Conservation (phyloP, 2,329 filamentous ascomycete genomes). For the Microdochium nivale region DNA sequence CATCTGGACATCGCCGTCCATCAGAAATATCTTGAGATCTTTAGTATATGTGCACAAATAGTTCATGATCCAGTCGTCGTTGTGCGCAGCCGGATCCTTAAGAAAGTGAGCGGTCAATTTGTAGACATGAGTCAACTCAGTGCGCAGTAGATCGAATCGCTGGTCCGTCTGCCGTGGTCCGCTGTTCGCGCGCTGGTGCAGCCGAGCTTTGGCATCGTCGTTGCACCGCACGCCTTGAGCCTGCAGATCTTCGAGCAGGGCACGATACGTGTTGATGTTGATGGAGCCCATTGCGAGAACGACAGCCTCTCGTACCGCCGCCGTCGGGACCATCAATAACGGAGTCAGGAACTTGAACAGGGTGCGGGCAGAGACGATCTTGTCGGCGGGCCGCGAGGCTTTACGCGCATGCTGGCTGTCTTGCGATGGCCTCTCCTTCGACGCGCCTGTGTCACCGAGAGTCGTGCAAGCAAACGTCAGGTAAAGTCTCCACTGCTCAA, state of each 20-base stretch:
- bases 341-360: slow-evolving; percentile 90
- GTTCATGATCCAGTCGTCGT: slow-evolving; percentile 82
- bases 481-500: slow-evolving; percentile 98
- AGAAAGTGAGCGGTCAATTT: slow-evolving; percentile 88
- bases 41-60: slow-evolving; percentile 87
- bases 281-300: slow-evolving; percentile 90
- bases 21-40: slow-evolving; percentile 87
- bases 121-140: slow-evolving; percentile 94
- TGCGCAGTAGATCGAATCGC: slow-evolving; percentile 71
- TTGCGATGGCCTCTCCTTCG: slow-evolving; percentile 45
- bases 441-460: slow-evolving; percentile 69
- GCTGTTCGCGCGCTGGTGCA: slow-evolving; percentile 81
- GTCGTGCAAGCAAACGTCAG: slow-evolving; percentile 96
- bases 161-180: slow-evolving; percentile 72
- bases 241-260: slow-evolving; percentile 81
- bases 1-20: slow-evolving; percentile 88
- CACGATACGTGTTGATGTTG: slow-evolving; percentile 88
- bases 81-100: slow-evolving; percentile 66
- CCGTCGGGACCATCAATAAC: slow-evolving; percentile 69
- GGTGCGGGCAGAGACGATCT: slow-evolving; percentile 78
- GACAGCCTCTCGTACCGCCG: slow-evolving; percentile 79
- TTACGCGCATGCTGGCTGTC: slow-evolving; percentile 72
- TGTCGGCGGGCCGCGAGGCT: slow-evolving; percentile 64
- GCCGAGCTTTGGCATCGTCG: slow-evolving; percentile 75
- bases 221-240: slow-evolving; percentile 79